Evolutionary conservation across 768 basidiomycete genomes (phyloP).

Genomic region (Termitomyces sp.): DNA sequence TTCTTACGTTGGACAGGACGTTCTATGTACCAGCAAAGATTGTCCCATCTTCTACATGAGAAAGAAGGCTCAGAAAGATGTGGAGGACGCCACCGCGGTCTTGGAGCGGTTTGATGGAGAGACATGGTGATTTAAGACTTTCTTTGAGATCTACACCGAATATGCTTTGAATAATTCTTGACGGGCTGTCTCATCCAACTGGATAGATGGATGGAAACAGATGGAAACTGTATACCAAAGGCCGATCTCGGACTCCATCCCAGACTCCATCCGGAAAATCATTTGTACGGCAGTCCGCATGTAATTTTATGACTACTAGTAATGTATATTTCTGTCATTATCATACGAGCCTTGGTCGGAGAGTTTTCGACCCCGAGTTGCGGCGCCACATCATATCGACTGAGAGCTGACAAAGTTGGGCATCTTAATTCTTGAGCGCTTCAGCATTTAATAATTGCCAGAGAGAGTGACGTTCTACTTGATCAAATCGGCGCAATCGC

Average conservation of each 20-base stretch:
- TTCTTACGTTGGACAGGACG: slow-evolving; percentile 56
- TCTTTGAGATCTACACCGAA: not conserved
- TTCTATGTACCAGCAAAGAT: slow-evolving; percentile 93
- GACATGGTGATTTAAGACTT: slow-evolving; percentile 47
- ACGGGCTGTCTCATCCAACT: not conserved
- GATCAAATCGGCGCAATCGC: no score
- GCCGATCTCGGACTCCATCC: not conserved
- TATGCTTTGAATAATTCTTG: not conserved
- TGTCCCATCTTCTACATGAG: slow-evolving; percentile 99
- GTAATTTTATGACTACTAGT: not conserved
- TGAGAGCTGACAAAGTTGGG: not conserved
- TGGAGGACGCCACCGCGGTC: slow-evolving; percentile 75
- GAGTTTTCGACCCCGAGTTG: not conserved
- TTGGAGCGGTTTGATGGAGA: slow-evolving; percentile 85
- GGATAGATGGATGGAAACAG: no score
- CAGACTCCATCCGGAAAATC: not conserved
- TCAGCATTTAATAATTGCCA: no score
- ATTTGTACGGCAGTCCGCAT: not conserved
- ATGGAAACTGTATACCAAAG: not conserved
- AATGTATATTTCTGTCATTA: not conserved
- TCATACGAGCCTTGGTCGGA: not conserved
- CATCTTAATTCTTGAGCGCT: not conserved
- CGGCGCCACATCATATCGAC: not conserved
- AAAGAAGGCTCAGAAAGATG: slow-evolving; percentile 98
- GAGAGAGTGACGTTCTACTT: no score